Conservation (phyloP, 2,329 filamentous ascomycete genomes). For the Chaetothyriales sp. region DNA sequence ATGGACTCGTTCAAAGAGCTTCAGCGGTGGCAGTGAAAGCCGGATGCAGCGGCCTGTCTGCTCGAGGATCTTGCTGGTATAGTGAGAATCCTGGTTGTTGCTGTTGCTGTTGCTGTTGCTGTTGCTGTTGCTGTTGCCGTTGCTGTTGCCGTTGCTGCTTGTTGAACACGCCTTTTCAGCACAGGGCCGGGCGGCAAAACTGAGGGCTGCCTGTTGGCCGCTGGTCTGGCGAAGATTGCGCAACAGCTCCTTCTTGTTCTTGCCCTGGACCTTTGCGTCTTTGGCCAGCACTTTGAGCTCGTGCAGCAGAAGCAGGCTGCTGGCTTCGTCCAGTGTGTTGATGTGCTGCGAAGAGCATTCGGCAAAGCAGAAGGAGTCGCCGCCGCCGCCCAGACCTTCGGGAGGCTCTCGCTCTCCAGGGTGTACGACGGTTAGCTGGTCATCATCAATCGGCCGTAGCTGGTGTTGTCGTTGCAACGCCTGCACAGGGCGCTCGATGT, state of each 20-base stretch:
- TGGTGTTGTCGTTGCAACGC: slow-evolving; percentile 44
- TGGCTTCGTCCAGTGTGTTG: slow-evolving; percentile 65
- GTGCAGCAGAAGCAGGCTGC: slow-evolving; percentile 65
- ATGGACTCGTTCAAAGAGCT: slow-evolving; percentile 85
- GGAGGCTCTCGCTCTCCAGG: slow-evolving; percentile 36
- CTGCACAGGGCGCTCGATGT: slow-evolving; percentile 51
- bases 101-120: no score
- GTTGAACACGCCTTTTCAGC: slow-evolving; percentile 45
- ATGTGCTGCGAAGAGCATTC: slow-evolving; percentile 62
- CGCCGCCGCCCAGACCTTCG: slow-evolving; percentile 20
- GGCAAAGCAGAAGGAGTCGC: slow-evolving; percentile 56
- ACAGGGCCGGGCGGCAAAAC: slow-evolving; percentile 50
- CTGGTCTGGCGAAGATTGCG: slow-evolving; percentile 59
- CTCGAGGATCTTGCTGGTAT: slow-evolving; percentile 59
- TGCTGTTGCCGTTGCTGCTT: no score
- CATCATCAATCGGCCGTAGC: slow-evolving; percentile 34
- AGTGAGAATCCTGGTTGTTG: slow-evolving; percentile 60
- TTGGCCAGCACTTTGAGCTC: slow-evolving; percentile 75
- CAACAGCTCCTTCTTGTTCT: slow-evolving; percentile 70
- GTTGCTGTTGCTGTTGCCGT: no score
- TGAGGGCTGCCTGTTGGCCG: slow-evolving; percentile 59
- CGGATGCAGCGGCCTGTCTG: slow-evolving; percentile 73
- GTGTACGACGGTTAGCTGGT: slow-evolving; percentile 21
- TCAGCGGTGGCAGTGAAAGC: slow-evolving; percentile 55
- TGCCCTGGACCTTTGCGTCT: slow-evolving; percentile 72